A percentile compares a stretch with the other conserved stretches of the same genome.
These are phyloP conservation scores for Symbiodinium natans DNA, from an alignment of 73 alveolate species.

Conservation along the genomic window DNA sequence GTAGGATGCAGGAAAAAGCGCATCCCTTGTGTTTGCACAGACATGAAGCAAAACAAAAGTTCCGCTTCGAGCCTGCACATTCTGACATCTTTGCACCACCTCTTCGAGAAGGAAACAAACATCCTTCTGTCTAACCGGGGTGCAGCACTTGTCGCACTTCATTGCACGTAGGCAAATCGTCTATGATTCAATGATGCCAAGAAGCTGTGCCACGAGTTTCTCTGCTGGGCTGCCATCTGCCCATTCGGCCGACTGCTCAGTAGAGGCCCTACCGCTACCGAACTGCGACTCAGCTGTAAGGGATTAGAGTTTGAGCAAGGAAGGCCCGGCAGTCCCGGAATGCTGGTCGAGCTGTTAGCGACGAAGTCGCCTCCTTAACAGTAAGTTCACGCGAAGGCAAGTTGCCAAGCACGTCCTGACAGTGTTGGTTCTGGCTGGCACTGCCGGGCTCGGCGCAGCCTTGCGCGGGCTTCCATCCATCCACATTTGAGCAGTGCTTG, in stretches of 20 bases:
- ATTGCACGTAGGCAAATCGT: too few species aligned
- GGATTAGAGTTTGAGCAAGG: background rate
- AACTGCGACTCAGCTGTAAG: background rate
- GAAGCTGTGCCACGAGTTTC: constrained; percentile 65
- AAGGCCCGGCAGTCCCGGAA: background rate
- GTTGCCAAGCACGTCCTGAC: background rate
- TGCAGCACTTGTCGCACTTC: too few species aligned
- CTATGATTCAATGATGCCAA: background rate
- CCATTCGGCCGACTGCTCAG: background rate
- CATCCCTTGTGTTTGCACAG: background rate
- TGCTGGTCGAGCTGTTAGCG: background rate
- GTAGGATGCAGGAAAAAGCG: background rate
- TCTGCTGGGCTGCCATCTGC: constrained; percentile 86
- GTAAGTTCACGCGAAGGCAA: background rate
- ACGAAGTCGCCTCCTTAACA: background rate
- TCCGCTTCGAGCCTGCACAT: background rate
- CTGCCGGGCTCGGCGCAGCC: too few species aligned
- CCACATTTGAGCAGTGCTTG: too few species aligned
- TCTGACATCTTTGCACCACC: constrained; percentile 17
- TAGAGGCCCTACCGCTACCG: background rate
- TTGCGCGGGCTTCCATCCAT: too few species aligned
- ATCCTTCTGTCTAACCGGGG: too few species aligned
- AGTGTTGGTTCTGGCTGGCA: background rate
- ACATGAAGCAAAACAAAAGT: background rate
- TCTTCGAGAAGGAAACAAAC: background rate